Evolutionary conservation across 2,329 filamentous ascomycete genomes (phyloP), one percentile per base, ranked within the genome.

Genomic region (Salinomyces thailandicus): DNA sequence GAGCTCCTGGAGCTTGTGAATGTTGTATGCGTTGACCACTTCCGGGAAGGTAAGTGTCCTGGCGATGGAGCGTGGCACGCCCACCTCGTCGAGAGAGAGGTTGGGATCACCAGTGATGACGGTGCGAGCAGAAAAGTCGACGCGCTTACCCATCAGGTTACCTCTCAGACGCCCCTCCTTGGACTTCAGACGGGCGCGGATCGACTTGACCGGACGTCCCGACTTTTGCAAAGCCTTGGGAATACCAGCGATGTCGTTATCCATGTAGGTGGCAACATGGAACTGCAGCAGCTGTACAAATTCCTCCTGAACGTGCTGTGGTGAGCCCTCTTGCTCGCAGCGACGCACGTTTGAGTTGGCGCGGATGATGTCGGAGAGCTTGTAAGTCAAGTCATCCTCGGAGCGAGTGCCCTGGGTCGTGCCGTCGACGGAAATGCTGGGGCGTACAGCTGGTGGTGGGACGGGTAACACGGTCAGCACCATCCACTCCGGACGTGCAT

Each of bases 21-120:
- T 95, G 63, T 98, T 99, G 74, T 93, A 96, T 1, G 85, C 86
- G 9, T 91, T 98, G 14, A 99, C 91, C 0, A 86, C 91, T 63
- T 98, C 91, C 0, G 91, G 91, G 56, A 96, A 99, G 0, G 91
- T 98, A 42, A 99, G 63, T 1, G 84, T 94, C 51, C 82, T 76
- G 3, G 93, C 93, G 52, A 94, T 98, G 56, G 83, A 93, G 53
- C 83, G 77, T 20, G 91, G 91, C 29, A 98, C 91, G 63, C 93
- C 91, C 44, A 99, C 93, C 67, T 99, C 86, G 55, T 98, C 89
- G 18, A 98, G 72, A 18, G 86, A 94, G 49, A 98, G 67, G 58
- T 96, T 98, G 41, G 91, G 91, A 58, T 98, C 91, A 67, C 91
- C 91, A 35, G 93, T 98, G 61, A 99, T 98, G 67, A 99, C 91